phyloP scores from a whole-genome alignment of 305 asterid genomes.

The Fraxinus sp. region DNA sequence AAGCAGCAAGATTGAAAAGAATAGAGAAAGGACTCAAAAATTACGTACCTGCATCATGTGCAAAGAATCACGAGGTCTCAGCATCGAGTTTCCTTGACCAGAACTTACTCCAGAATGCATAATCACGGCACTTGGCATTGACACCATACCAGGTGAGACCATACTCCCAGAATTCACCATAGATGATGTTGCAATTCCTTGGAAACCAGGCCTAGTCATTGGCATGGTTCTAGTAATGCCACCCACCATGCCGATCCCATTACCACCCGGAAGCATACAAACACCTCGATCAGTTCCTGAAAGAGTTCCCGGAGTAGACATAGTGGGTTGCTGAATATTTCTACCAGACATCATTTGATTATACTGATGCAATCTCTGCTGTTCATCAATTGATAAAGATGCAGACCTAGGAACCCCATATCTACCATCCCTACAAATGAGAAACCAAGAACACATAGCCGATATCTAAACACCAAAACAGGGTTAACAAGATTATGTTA shows the following conservation, averaged over 20 bases:
- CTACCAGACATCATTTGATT: slow-evolving; percentile 58
- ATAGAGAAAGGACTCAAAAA: slow-evolving; percentile 5
- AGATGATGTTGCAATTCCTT: slow-evolving; percentile 59
- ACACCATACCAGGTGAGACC: slow-evolving; percentile 57
- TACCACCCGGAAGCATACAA: slow-evolving; percentile 63
- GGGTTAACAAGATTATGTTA: neutral
- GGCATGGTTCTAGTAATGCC: slow-evolving; percentile 59
- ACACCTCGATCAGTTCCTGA: slow-evolving; percentile 64
- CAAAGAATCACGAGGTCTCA: slow-evolving; percentile 60
- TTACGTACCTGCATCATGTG: slow-evolving; percentile 64
- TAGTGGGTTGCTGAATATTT: slow-evolving; percentile 48
- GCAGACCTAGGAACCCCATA: slow-evolving; percentile 58
- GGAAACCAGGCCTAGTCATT: slow-evolving; percentile 65
- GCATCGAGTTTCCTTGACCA: slow-evolving; percentile 60
- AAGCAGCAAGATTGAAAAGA: neutral
- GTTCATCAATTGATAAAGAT: slow-evolving; percentile 67
- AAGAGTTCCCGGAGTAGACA: slow-evolving; percentile 55
- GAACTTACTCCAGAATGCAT: slow-evolving; percentile 60
- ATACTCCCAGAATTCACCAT: slow-evolving; percentile 57
- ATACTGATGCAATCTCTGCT: slow-evolving; percentile 70
- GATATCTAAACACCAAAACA: slow-evolving; percentile 3
- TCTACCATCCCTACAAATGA: slow-evolving; percentile 58
- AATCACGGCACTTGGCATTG: slow-evolving; percentile 48
- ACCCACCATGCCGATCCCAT: slow-evolving; percentile 46
- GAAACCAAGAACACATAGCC: slow-evolving; percentile 22